Conservation (phyloP, 306 rosid genomes). For the Gleditsia sinensis region DNA sequence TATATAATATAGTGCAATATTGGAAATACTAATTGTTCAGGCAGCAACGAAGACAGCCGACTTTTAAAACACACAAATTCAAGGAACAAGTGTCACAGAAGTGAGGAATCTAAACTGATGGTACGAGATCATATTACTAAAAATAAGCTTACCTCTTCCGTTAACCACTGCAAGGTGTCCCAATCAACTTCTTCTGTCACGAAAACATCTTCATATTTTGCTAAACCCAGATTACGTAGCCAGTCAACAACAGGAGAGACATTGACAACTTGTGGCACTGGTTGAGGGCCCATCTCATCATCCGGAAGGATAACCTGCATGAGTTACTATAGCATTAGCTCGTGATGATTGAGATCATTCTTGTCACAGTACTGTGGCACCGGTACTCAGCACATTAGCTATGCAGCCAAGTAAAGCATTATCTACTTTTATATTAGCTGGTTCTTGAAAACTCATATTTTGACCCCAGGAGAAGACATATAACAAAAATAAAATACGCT, state of each 20-base stretch:
- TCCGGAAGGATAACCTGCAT: conserved; percentile 46
- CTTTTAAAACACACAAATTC: conserved; percentile 1
- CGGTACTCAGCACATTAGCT: neutral
- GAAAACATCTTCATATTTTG: conserved; percentile 65
- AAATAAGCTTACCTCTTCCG: conserved; percentile 71
- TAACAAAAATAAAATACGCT: neutral
- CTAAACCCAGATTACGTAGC: conserved; percentile 66
- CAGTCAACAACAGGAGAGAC: conserved; percentile 61
- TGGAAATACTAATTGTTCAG: neutral
- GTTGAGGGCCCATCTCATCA: conserved; percentile 43
- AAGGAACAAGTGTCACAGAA: neutral
- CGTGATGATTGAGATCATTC: neutral
- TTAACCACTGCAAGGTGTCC: conserved; percentile 74
- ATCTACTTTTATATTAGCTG: neutral
- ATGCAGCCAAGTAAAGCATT: neutral
- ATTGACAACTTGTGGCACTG: conserved; percentile 27
- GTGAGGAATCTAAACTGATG: neutral
- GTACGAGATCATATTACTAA: neutral
- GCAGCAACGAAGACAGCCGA: neutral
- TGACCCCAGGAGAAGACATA: conserved; percentile 1
- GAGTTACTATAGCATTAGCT: neutral
- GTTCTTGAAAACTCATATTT: neutral
- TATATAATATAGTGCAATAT: neutral
- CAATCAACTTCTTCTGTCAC: conserved; percentile 86
- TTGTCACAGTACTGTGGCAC: neutral